Evolutionary conservation across 2,329 filamentous ascomycete genomes (phyloP).

Genomic region (Aspergillus arachidicola): DNA sequence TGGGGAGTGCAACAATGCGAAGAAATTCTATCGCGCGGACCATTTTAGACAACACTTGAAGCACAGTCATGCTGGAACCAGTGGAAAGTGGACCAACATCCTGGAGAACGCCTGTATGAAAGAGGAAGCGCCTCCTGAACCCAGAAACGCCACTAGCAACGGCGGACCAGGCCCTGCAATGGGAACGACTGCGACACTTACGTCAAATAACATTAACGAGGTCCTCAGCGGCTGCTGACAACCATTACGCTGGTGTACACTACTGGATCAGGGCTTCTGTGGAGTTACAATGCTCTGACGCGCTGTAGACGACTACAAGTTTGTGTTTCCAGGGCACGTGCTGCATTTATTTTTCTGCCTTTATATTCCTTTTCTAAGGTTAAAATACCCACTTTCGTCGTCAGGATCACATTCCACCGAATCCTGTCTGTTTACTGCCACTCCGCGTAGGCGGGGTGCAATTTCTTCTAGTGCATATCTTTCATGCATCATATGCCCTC

Average conservation of each 20-base stretch:
- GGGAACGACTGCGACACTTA: slow-evolving; percentile 20
- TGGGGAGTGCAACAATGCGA: slow-evolving; percentile 94
- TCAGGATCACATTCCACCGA: not conserved
- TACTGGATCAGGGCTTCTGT: not conserved
- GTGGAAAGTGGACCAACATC: slow-evolving; percentile 99
- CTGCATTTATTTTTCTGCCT: not conserved
- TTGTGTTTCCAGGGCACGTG: not conserved
- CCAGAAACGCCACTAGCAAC: slow-evolving; percentile 14
- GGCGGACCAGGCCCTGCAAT: slow-evolving; percentile 10
- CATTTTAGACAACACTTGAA: slow-evolving; percentile 98
- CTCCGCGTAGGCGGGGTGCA: not conserved
- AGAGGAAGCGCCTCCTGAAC: slow-evolving; percentile 62
- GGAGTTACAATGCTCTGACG: not conserved
- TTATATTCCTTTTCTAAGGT: not conserved
- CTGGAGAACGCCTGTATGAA: slow-evolving; percentile 96
- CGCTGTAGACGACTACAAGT: not conserved
- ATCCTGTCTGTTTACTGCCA: not conserved
- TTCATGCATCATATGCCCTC: not conserved
- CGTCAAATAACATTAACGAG: slow-evolving; percentile 33
- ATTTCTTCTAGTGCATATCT: not conserved
- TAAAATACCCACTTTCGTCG: not conserved
- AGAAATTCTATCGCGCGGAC: slow-evolving; percentile 97
- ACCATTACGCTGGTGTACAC: not conserved
- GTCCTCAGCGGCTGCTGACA: slow-evolving; percentile 34
- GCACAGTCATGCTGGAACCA: slow-evolving; percentile 93